A percentile compares a stretch with the other conserved stretches of the same genome.
phyloP scores from a whole-genome alignment of 768 basidiomycete species.

The Kwoniella pini region DNA sequence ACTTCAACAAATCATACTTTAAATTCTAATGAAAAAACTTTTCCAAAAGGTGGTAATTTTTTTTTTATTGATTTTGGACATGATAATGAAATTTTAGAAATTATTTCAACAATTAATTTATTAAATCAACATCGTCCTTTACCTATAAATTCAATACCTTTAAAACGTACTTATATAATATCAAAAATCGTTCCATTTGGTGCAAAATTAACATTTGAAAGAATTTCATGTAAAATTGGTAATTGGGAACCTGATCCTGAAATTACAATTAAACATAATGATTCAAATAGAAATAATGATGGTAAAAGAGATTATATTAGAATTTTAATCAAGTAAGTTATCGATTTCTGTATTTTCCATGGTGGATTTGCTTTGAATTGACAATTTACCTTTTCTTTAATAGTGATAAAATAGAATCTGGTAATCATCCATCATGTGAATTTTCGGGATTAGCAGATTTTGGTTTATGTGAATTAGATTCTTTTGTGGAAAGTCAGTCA shows the following conservation, averaged over 20 bases:
- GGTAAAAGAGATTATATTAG: constrained; percentile 62
- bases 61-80: constrained; percentile 71
- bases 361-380: constrained; percentile 64
- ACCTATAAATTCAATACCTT: constrained; percentile 23
- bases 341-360: background rate
- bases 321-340: constrained; percentile 66
- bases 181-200: constrained; percentile 70
- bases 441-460: constrained; percentile 52
- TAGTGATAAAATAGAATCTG: constrained; percentile 51
- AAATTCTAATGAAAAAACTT: constrained; percentile 64
- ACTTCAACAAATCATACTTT: constrained; percentile 78
- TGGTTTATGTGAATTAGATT: constrained; percentile 66
- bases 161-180: constrained; percentile 31
- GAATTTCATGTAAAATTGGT: constrained; percentile 57
- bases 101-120: constrained; percentile 66
- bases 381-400: constrained; percentile 48
- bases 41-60: constrained; percentile 60
- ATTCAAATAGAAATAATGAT: constrained; percentile 23
- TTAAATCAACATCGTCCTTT: constrained; percentile 51
- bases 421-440: constrained; percentile 41
- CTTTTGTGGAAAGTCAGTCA: constrained; percentile 69
- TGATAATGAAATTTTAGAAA: constrained; percentile 80
- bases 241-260: constrained; percentile 51
- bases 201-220: constrained; percentile 71
- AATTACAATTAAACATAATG: background rate